Evolutionary conservation across 148 eudicot species (phyloP).

Genomic region (Dianthus caryophyllus): DNA sequence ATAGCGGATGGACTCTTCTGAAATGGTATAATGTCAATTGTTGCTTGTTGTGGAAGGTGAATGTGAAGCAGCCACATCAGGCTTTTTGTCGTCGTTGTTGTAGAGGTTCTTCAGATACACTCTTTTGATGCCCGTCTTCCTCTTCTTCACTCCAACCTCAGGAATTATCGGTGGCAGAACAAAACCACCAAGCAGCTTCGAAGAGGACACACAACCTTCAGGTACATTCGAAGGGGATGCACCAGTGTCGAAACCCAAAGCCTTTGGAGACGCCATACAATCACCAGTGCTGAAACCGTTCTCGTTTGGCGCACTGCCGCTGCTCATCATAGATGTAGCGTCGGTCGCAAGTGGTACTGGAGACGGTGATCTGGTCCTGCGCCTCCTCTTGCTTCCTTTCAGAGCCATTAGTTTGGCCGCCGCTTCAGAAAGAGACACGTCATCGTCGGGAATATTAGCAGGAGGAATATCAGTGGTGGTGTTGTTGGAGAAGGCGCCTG

Average conservation of each 20-base stretch:
- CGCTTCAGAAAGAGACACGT: neutral
- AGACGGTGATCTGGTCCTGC: neutral
- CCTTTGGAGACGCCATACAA: neutral
- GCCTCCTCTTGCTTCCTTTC: constrained; percentile 28
- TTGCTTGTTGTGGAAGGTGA: no score
- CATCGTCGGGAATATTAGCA: neutral
- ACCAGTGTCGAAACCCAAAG: no score
- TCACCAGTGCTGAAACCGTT: neutral
- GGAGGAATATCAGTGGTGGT: neutral
- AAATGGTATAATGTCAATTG: neutral
- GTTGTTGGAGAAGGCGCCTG: constrained; percentile 2
- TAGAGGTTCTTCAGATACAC: neutral
- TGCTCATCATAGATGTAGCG: neutral
- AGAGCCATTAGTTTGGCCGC: constrained; percentile 23
- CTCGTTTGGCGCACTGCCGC: neutral
- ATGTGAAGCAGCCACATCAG: neutral
- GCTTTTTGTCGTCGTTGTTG: neutral
- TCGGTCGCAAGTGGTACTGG: neutral
- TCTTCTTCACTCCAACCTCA: neutral
- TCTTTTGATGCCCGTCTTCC: neutral
- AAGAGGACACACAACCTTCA: no score
- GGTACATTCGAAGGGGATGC: no score
- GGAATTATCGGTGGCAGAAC: neutral
- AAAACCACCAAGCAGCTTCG: no score
- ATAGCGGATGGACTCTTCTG: neutral